Conservation (phyloP, 2,329 filamentous ascomycete genomes). For the Pseudocercospora eumusae region DNA sequence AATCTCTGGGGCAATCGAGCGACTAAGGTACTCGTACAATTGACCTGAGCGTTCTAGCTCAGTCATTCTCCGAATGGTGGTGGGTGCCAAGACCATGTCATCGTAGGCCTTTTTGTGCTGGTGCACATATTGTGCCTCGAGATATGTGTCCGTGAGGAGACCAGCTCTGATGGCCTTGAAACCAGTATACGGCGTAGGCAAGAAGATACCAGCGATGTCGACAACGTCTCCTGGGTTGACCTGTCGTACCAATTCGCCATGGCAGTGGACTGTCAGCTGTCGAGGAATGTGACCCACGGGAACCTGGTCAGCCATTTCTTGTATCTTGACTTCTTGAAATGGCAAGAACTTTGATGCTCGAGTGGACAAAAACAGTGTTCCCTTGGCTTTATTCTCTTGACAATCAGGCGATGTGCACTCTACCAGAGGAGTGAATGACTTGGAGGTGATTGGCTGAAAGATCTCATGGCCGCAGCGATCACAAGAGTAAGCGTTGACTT, state of each 20-base stretch:
- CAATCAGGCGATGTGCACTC: conserved; percentile 91
- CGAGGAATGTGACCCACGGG: conserved; percentile 96
- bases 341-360: conserved; percentile 94
- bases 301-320: conserved; percentile 98
- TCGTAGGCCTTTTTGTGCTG: conserved; percentile 99
- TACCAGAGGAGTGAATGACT: conserved; percentile 83
- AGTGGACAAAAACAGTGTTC: conserved; percentile 91
- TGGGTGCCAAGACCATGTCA: conserved; percentile 79
- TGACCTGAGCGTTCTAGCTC: conserved; percentile 82
- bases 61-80: conserved; percentile 79
- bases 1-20: conserved; percentile 96
- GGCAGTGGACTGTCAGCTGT: conserved; percentile 84
- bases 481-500: conserved; percentile 96
- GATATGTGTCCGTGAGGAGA: conserved; percentile 93
- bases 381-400: conserved; percentile 84
- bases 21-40: conserved; percentile 91
- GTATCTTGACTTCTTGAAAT: conserved; percentile 98
- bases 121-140: conserved; percentile 88
- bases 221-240: conserved; percentile 93
- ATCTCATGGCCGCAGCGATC: conserved; percentile 96
- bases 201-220: conserved; percentile 91
- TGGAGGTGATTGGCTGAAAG: conserved; percentile 91
- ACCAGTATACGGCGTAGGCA: conserved; percentile 97
- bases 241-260: conserved; percentile 80
- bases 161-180: conserved; percentile 97